Base-by-base conservation (phyloP, 129 eudicot genomes). In the Flaveria linearis region DNA sequence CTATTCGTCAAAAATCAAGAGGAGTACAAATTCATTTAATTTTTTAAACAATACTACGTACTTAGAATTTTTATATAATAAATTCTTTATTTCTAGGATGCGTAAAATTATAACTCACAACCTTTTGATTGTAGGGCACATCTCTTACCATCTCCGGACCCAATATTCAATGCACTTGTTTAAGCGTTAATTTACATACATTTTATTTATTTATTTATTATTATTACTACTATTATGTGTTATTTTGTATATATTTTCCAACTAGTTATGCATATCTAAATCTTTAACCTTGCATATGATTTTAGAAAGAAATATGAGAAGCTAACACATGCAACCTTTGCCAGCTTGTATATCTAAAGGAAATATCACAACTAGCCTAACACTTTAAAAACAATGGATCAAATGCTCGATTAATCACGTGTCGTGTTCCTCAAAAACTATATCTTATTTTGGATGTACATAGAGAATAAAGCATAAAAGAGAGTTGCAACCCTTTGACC, bases 291-390 rank as follows among this genome's bases (percentile, higher is more conserved):
- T 22, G 41, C 71, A 30, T 46, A 2, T 45, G 64, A 16, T 70
- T 71, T 72, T 16, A 42, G 16, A 58, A 72, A 50, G 14, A 52
- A 23, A 72, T 22, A 71, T 50, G 17, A 15, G 16, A 9, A 42
- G 28, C 33, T 60, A 50, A 79, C 57, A 50, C 18, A 61, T 71
- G 45, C 18, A 33, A 58, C 55, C 18, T 80, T 63, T 41, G 60
- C 52, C 73, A 60, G 33, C 43, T 63, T 39, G 78, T 79, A 52
- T 73, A 13, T 80, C 25, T 53, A 49, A 78, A 71, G 73, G 68
- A 74, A 73, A 73, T 72, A 64, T 64, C 65, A 52, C 49, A 79
- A 65, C 8, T 36, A 36, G 41, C 74, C 83, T 80, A 80, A 80
- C 74, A 72, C 18, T 64, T 39, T 16, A 50, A 56, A 73, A 73